A percentile compares a stretch with the other conserved stretches of the same genome.
Conservation (phyloP, 257 asterid species). For the Penstemon davidsonii region DNA sequence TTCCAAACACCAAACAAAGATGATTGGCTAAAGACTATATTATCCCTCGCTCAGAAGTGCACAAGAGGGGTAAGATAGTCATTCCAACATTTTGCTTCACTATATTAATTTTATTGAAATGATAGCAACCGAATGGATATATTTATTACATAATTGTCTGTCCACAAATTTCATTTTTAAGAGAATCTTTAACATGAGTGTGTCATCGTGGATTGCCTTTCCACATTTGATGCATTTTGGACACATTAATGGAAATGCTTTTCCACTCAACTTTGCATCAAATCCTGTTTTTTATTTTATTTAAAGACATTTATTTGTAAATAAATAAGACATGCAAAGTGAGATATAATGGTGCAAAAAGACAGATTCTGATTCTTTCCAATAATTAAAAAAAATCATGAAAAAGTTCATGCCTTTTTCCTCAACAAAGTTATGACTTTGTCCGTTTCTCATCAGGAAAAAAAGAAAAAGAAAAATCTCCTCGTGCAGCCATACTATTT, state of each 20-base stretch:
- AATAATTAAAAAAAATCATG: slow-evolving; percentile 21
- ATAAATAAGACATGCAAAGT: slow-evolving; percentile 30
- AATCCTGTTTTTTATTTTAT: slow-evolving; percentile 24
- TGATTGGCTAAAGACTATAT: no score
- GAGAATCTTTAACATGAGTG: slow-evolving; percentile 25
- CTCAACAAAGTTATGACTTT: slow-evolving; percentile 32
- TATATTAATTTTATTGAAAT: background rate
- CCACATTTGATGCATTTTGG: slow-evolving; percentile 14
- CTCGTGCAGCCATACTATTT: slow-evolving; percentile 22
- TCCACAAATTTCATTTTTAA: slow-evolving; percentile 24
- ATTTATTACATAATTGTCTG: slow-evolving; percentile 22
- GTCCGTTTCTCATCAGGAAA: slow-evolving; percentile 16
- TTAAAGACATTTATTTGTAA: slow-evolving; percentile 12
- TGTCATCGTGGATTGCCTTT: slow-evolving; percentile 23
- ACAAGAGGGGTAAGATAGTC: no score
- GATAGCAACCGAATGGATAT: slow-evolving; percentile 24
- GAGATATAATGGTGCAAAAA: slow-evolving; percentile 26
- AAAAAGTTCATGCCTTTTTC: slow-evolving; percentile 35
- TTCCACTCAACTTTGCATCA: slow-evolving; percentile 57
- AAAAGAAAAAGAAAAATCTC: slow-evolving; percentile 3
- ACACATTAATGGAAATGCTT: slow-evolving; percentile 36
- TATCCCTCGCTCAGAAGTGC: no score
- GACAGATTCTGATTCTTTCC: slow-evolving; percentile 42
- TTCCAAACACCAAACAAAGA: no score
- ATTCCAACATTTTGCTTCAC: no score